phyloP scores from a whole-genome alignment of 331 rosid species.

The Pyrus hybrid region DNA sequence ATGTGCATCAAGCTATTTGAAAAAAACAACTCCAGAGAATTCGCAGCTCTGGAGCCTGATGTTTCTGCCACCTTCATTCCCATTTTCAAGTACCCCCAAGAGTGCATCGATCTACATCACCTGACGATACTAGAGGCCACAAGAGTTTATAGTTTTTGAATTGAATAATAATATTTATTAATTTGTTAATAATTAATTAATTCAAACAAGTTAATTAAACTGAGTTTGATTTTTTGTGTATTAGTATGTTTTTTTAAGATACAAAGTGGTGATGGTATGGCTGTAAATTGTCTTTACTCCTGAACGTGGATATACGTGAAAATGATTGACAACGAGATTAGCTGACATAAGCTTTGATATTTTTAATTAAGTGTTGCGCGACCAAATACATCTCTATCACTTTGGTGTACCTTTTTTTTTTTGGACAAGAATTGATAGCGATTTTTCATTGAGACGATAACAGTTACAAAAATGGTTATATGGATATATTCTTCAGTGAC shows the following conservation, averaged over 20 bases:
- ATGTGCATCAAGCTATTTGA: constrained; percentile 52
- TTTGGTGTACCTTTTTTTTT: too few relatives aligned
- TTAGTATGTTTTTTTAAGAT: neutral
- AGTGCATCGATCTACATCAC: constrained; percentile 59
- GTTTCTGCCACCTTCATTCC: constrained; percentile 46
- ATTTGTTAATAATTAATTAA: neutral
- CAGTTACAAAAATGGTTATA: too few relatives aligned
- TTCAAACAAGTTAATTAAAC: neutral
- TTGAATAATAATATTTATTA: neutral
- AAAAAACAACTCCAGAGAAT: constrained; percentile 6
- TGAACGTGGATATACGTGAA: neutral
- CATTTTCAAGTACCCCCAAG: constrained; percentile 41
- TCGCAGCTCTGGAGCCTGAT: constrained; percentile 34
- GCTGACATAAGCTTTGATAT: neutral
- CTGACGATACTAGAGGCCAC: constrained; percentile 37
- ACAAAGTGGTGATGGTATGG: neutral
- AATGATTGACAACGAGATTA: neutral
- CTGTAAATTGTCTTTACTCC: neutral
- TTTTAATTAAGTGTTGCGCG: neutral
- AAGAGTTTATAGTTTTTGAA: constrained; percentile 3
- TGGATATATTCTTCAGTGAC: too few relatives aligned
- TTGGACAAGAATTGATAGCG: too few relatives aligned
- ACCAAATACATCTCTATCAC: too few relatives aligned
- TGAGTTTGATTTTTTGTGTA: neutral
- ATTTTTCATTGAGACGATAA: too few relatives aligned